Evolutionary conservation across 23 red algal genomes (phyloP).

Genomic region (Gracilaria domingensis): DNA sequence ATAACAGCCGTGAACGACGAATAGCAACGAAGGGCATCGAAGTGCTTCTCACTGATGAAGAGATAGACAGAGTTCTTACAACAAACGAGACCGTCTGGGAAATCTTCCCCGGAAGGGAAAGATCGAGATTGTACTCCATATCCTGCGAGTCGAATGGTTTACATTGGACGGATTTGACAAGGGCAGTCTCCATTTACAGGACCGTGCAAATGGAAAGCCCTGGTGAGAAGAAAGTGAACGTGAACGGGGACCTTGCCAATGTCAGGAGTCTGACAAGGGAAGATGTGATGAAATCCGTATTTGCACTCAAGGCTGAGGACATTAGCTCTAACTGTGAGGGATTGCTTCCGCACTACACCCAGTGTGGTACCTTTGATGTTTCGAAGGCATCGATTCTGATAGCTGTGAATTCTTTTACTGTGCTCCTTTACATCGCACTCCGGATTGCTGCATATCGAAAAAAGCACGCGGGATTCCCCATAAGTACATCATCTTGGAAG

Average conservation of each 20-base stretch:
- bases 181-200: conserved; percentile 27
- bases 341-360: conserved; percentile 1
- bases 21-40: conserved; percentile 13
- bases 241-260: conserved; percentile 8
- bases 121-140: conserved; percentile 22
- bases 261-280: not conserved
- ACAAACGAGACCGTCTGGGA: conserved; percentile 2
- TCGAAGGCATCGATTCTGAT: not conserved
- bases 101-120: not conserved
- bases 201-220: conserved; percentile 41
- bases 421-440: not conserved
- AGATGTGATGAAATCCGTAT: conserved; percentile 17
- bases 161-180: conserved; percentile 35
- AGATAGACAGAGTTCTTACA: not conserved
- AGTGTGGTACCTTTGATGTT: not conserved
- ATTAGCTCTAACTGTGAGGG: conserved; percentile 11
- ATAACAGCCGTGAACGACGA: not conserved
- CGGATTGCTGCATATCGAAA: not conserved
- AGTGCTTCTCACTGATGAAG: conserved; percentile 26
- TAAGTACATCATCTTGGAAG: not conserved
- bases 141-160: not conserved
- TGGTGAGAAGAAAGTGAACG: conserved; percentile 9
- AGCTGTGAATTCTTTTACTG: not conserved
- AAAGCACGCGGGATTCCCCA: not conserved
- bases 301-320: conserved; percentile 46